Evolutionary conservation across 2,329 filamentous ascomycete species (phyloP).

Genomic region (Alternaria solani): DNA sequence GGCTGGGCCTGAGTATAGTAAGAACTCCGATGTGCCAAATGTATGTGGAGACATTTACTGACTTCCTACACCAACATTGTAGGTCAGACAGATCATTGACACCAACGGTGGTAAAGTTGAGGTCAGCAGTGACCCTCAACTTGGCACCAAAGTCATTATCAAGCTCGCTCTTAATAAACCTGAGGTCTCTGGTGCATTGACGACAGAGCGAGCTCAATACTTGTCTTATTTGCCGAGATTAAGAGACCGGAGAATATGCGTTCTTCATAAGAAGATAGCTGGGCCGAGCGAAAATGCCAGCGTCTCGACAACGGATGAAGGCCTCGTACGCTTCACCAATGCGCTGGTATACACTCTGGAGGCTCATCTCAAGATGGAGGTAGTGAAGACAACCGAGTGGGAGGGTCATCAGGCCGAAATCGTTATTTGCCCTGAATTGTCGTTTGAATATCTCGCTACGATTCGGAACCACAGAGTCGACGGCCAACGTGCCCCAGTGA

Average conservation of each 20-base stretch:
- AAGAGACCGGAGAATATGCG: conserved; percentile 34
- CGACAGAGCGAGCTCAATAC: conserved; percentile 21
- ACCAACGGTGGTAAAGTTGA: conserved; percentile 40
- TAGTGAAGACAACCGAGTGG: conserved; percentile 37
- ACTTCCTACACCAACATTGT: neutral
- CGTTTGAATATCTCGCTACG: conserved; percentile 40
- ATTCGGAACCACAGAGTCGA: conserved; percentile 26
- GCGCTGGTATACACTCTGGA: conserved; percentile 31
- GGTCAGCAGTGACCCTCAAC: conserved; percentile 31
- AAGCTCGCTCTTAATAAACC: conserved; percentile 27
- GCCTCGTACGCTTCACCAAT: conserved; percentile 31
- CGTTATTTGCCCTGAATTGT: conserved; percentile 45
- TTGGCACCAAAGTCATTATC: conserved; percentile 29
- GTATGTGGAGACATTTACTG: neutral
- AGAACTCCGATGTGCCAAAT: neutral
- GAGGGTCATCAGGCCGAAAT: conserved; percentile 34
- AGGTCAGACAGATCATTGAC: conserved; percentile 39
- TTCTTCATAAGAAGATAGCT: conserved; percentile 25
- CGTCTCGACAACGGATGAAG: conserved; percentile 21
- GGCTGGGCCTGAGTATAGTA: conserved; percentile 34
- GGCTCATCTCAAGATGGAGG: conserved; percentile 38
- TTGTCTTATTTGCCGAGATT: conserved; percentile 29
- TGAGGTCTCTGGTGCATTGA: neutral
- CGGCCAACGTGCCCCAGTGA: conserved; percentile 28
- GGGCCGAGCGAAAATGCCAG: neutral